Conservation (phyloP, 129 eudicot genomes). For the Lactuca saligna region DNA sequence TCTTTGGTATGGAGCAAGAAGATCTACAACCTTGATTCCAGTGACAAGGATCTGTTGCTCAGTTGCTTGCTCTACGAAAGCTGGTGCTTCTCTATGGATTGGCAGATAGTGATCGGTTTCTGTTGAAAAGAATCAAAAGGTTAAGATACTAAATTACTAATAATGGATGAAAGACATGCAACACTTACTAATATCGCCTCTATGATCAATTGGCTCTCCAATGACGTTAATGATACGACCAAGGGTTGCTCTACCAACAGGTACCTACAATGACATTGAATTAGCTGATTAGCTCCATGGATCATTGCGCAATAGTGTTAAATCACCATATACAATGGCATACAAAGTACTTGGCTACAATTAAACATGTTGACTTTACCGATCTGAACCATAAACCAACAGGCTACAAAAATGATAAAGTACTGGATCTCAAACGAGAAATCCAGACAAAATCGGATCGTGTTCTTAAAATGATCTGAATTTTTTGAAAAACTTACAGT, state of each 20-base stretch:
- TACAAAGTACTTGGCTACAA: neutral
- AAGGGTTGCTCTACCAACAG: conserved; percentile 96
- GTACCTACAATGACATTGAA: conserved; percentile 46
- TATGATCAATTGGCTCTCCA: conserved; percentile 92
- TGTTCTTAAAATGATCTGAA: neutral
- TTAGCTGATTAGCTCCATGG: neutral
- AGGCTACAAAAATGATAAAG: neutral
- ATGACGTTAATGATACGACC: conserved; percentile 98
- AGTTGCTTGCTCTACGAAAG: conserved; percentile 97
- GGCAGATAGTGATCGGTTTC: conserved; percentile 89
- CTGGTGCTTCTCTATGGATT: conserved; percentile 92
- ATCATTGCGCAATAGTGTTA: neutral
- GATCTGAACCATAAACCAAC: neutral
- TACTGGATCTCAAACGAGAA: conserved; percentile 3
- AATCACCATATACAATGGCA: neutral
- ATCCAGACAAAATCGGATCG: neutral
- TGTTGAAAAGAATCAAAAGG: conserved; percentile 21
- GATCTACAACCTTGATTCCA: conserved; percentile 99
- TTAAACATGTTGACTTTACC: conserved; percentile 9
- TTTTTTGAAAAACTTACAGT: conserved; percentile 50
- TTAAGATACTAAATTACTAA: neutral
- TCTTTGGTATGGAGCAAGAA: conserved; percentile 95
- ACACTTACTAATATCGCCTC: conserved; percentile 76
- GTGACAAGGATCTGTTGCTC: conserved; percentile 95
- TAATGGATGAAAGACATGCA: neutral